phyloP scores from a whole-genome alignment of 164 flowering plant genomes.

The Houttuynia cordata region DNA sequence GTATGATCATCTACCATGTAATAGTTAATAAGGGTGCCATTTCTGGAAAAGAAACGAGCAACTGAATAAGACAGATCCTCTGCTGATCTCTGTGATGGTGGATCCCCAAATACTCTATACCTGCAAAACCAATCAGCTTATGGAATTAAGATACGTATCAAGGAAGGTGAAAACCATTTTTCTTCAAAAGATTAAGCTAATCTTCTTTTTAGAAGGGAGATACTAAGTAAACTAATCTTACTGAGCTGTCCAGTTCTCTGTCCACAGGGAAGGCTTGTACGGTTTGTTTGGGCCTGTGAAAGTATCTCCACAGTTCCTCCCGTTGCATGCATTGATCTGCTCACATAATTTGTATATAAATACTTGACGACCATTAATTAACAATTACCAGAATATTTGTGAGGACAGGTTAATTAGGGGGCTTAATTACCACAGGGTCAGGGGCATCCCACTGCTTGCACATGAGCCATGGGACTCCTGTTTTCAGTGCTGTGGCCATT shows the following conservation, averaged over 20 bases:
- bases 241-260: constrained; percentile 99
- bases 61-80: constrained; percentile 78
- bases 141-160: background rate
- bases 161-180: background rate
- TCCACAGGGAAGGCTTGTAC: constrained; percentile 73
- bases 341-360: too few species aligned
- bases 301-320: constrained; percentile 91
- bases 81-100: constrained; percentile 83
- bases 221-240: constrained; percentile 21
- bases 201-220: too few species aligned
- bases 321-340: constrained; percentile 94
- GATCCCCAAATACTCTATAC: constrained; percentile 77
- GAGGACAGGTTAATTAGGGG: background rate
- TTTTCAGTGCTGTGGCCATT: constrained; percentile 38
- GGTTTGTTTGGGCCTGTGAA: constrained; percentile 75
- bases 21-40: constrained; percentile 65
- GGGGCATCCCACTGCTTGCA: constrained; percentile 96
- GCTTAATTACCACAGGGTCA: constrained; percentile 55
- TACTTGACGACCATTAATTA: too few species aligned
- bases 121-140: constrained; percentile 21
- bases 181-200: too few species aligned
- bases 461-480: constrained; percentile 95
- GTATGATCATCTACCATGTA: constrained; percentile 56
- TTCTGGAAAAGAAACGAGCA: constrained; percentile 76
- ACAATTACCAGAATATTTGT: too few species aligned